phyloP scores from a whole-genome alignment of 495 filamentous ascomycete genomes.

The Penicillium cinerascens region DNA sequence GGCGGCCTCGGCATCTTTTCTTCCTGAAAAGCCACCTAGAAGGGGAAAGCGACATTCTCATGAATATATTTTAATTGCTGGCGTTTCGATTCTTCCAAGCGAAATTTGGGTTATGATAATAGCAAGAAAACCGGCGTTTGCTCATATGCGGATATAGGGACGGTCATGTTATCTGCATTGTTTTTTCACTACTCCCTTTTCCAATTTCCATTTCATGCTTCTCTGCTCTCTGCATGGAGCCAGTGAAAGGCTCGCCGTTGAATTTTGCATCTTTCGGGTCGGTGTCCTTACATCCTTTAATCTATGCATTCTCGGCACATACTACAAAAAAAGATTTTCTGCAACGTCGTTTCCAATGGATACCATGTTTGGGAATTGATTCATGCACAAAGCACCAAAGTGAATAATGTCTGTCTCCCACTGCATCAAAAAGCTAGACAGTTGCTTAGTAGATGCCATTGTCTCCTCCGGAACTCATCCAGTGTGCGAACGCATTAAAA shows the following conservation, averaged over 20 bases:
- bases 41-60: constrained; percentile 11
- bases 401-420: not conserved
- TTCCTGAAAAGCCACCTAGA: constrained; percentile 9
- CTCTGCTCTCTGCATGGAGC: not conserved
- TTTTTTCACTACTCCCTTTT: constrained; percentile 7
- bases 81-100: constrained; percentile 20
- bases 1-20: constrained; percentile 60
- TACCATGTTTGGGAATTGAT: not conserved
- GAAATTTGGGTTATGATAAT: constrained; percentile 28
- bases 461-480: not conserved
- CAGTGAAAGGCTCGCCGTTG: not conserved
- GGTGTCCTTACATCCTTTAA: constrained; percentile 2
- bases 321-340: not conserved
- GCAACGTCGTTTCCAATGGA: not conserved
- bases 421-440: not conserved
- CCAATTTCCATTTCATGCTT: not conserved
- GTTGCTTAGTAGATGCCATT: not conserved
- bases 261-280: constrained; percentile 4
- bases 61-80: constrained; percentile 20
- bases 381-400: not conserved
- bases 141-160: constrained; percentile 13
- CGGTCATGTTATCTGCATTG: constrained; percentile 1
- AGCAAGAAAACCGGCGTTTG: constrained; percentile 30
- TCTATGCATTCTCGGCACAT: constrained; percentile 1
- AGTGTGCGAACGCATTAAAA: not conserved